These are phyloP conservation scores for Globisporangium megalacanthum DNA, from an alignment of 352 stramenopile genomes.

Conservation along the genomic window DNA sequence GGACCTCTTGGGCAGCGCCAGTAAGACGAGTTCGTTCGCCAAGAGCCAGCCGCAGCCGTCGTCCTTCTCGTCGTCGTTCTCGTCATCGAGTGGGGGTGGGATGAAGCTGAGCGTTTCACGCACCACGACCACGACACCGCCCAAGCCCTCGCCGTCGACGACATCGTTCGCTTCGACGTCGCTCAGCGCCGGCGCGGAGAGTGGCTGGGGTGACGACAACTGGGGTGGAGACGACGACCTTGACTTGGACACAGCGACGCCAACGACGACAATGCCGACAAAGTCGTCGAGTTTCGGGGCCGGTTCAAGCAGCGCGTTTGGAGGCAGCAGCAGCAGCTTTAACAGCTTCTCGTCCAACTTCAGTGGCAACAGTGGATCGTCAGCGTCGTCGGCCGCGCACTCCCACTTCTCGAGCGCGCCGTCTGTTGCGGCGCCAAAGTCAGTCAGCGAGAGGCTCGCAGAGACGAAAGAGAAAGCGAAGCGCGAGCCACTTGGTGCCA, in stretches of 20 bases:
- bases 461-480: constrained; percentile 61
- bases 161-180: constrained; percentile 17
- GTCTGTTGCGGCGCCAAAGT: constrained; percentile 20
- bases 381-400: constrained; percentile 12
- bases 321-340: constrained; percentile 4
- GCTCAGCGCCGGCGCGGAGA: constrained; percentile 25
- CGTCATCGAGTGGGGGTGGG: constrained; percentile 12
- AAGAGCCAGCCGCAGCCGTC: constrained; percentile 7
- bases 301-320: not conserved
- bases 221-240: constrained; percentile 57
- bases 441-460: constrained; percentile 41
- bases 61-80: constrained; percentile 32
- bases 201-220: constrained; percentile 58
- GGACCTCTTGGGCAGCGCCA: constrained; percentile 29
- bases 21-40: constrained; percentile 19
- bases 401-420: constrained; percentile 10
- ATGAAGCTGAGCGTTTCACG: constrained; percentile 55
- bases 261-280: not conserved
- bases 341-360: constrained; percentile 8
- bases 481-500: constrained; percentile 39
- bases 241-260: constrained; percentile 16
- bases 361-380: not conserved
- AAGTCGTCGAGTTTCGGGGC: not conserved
- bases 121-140: constrained; percentile 11
- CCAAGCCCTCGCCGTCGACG: constrained; percentile 13